Percentiles rank a stretch among this genome's conserved stretches.
phyloP scores from a whole-genome alignment of 2,329 filamentous ascomycete genomes.

The Colletotrichum spinosum region DNA sequence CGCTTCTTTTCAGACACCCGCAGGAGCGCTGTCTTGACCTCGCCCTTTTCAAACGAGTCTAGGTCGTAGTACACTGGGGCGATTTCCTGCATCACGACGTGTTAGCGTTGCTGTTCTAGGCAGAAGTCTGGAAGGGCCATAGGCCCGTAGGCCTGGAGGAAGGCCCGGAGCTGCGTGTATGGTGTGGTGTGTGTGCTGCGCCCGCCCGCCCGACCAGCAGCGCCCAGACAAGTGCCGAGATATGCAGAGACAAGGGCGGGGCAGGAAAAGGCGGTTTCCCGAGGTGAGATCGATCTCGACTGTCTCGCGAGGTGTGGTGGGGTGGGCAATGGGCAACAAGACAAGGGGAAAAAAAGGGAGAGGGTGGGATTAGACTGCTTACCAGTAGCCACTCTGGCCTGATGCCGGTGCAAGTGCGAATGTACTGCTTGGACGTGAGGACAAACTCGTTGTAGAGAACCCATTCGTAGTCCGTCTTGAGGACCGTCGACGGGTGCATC shows the following conservation, averaged over 20 bases:
- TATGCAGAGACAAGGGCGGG: constrained; percentile 2
- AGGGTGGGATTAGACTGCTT: constrained; percentile 49
- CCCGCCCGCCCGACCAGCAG: background rate
- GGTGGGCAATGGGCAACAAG: constrained; percentile 1
- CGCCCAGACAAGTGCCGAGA: constrained; percentile 17
- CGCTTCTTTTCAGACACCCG: constrained; percentile 70
- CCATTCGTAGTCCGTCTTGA: constrained; percentile 93
- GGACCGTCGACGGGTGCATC: constrained; percentile 91
- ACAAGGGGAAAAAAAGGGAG: constrained; percentile 2
- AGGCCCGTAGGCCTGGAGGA: no score
- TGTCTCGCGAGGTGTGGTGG: background rate
- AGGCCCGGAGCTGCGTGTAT: background rate
- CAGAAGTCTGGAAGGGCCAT: no score
- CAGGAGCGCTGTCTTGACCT: constrained; percentile 78
- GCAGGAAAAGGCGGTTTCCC: background rate
- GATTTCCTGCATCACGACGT: constrained; percentile 74
- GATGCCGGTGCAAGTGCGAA: constrained; percentile 91
- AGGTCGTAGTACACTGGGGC: constrained; percentile 94
- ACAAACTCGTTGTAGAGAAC: constrained; percentile 99
- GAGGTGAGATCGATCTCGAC: constrained; percentile 5
- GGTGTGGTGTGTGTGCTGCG: background rate
- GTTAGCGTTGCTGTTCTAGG: background rate
- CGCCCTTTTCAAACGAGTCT: constrained; percentile 83
- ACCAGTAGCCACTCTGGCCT: constrained; percentile 95
- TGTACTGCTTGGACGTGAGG: constrained; percentile 97